These are phyloP conservation scores for Mycotypha africana DNA, from an alignment of 371 early-diverging fungal species.

Conservation along the genomic window DNA sequence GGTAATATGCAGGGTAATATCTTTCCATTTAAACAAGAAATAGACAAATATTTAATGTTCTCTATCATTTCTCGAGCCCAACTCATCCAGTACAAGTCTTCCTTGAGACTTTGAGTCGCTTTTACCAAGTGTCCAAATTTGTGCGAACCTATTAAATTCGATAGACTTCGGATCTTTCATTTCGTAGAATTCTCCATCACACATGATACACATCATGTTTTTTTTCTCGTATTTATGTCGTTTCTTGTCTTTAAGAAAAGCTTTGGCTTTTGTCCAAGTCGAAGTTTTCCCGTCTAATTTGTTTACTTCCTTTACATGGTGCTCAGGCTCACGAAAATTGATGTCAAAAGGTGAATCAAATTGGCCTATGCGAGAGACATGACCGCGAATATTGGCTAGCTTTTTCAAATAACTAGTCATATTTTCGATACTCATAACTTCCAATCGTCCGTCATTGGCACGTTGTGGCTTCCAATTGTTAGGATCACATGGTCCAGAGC, in stretches of 20 bases:
- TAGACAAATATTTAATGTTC: too few species aligned
- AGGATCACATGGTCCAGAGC: constrained; percentile 25
- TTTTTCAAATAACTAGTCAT: constrained; percentile 40
- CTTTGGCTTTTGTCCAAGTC: constrained; percentile 8
- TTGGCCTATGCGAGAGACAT: constrained; percentile 37
- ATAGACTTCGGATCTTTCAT: constrained; percentile 49
- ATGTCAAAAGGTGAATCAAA: constrained; percentile 25
- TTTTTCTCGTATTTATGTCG: constrained; percentile 20
- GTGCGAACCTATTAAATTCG: constrained; percentile 42
- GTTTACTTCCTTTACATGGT: constrained; percentile 4
- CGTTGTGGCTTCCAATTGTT: constrained; percentile 28
- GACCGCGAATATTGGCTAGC: constrained; percentile 33
- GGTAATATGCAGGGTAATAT: too few species aligned
- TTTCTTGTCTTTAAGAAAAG: constrained; percentile 3
- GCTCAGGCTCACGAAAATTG: constrained; percentile 20
- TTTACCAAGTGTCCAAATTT: constrained; percentile 55
- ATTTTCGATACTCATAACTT: constrained; percentile 33
- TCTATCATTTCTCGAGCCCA: constrained; percentile 1
- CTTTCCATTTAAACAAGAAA: too few species aligned
- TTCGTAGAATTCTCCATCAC: constrained; percentile 63
- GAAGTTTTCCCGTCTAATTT: background rate
- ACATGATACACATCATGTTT: constrained; percentile 53
- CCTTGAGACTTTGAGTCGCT: constrained; percentile 16
- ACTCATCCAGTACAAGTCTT: constrained; percentile 31
- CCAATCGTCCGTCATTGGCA: constrained; percentile 34